Conservation (phyloP, 1,284 basidiomycete genomes). For the Malassezia brasiliensis region DNA sequence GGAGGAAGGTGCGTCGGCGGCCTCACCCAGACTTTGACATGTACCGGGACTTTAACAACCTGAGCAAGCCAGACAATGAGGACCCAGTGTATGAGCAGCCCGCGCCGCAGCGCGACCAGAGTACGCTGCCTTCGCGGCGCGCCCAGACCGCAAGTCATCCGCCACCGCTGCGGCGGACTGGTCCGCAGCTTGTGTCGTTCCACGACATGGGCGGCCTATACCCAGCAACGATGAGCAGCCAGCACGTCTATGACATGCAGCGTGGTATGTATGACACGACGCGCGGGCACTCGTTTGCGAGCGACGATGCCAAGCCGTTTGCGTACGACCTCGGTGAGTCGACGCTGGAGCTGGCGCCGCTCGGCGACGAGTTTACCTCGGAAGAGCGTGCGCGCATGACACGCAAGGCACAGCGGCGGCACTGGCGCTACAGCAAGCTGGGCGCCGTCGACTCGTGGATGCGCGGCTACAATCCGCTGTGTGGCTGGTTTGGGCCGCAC, state of each 20-base stretch:
- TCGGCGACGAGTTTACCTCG: constrained; percentile 9
- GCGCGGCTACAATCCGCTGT: not conserved
- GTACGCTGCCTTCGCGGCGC: not conserved
- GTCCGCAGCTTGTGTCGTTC: constrained; percentile 4
- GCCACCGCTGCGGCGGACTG: not conserved
- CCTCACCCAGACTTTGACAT: constrained; percentile 13
- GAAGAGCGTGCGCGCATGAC: constrained; percentile 14
- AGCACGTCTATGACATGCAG: not conserved
- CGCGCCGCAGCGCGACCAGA: not conserved
- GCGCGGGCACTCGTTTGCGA: not conserved
- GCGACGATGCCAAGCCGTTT: constrained; percentile 1
- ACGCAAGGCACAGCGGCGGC: constrained; percentile 2
- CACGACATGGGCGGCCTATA: not conserved
- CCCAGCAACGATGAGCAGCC: not conserved
- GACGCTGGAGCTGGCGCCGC: constrained; percentile 5
- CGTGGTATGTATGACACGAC: too few relatives aligned
- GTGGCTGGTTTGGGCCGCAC: constrained; percentile 10
- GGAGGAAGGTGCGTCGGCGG: not conserved
- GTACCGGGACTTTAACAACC: constrained; percentile 16
- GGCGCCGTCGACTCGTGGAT: constrained; percentile 6
- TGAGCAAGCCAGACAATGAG: not conserved
- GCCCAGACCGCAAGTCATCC: not conserved
- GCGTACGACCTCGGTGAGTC: constrained; percentile 5
- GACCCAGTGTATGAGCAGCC: too few relatives aligned
- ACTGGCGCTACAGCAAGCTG: not conserved